A percentile compares a stretch with the other conserved stretches of the same genome.
Evolutionary conservation across 345 rosid species (phyloP).

Genomic region (Eucalyptus tenuipes): DNA sequence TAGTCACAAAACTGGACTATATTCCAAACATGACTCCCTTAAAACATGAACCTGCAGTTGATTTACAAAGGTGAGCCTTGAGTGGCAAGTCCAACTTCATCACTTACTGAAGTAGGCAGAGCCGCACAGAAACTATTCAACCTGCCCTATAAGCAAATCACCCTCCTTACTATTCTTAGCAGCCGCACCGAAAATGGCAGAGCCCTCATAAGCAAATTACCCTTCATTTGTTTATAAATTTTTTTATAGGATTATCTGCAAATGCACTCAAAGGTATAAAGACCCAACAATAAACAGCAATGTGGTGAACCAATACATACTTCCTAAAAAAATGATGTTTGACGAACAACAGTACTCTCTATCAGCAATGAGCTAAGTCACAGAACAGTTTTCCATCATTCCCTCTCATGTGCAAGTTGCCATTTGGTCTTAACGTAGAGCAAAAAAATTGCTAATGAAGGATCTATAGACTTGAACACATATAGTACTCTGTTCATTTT

Average conservation of each 20-base stretch:
- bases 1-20: background rate
- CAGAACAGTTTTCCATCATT: background rate
- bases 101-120: background rate
- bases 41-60: background rate
- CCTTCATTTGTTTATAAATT: background rate
- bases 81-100: background rate
- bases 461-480: background rate
- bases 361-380: background rate
- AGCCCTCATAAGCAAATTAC: background rate
- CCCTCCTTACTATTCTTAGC: background rate
- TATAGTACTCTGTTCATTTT: background rate
- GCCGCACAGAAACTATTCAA: background rate
- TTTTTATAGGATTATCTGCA: background rate
- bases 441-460: background rate
- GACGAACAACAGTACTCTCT: background rate
- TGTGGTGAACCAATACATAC: background rate
- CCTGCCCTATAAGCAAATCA: background rate
- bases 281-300: background rate
- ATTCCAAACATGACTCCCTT: background rate
- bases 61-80: background rate
- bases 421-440: background rate
- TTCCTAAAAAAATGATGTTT: background rate
- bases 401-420: background rate
- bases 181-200: background rate
- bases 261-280: background rate